These are phyloP conservation scores for Penicillium rolfsii DNA, from an alignment of 2,329 filamentous ascomycete species.

Conservation along the genomic window DNA sequence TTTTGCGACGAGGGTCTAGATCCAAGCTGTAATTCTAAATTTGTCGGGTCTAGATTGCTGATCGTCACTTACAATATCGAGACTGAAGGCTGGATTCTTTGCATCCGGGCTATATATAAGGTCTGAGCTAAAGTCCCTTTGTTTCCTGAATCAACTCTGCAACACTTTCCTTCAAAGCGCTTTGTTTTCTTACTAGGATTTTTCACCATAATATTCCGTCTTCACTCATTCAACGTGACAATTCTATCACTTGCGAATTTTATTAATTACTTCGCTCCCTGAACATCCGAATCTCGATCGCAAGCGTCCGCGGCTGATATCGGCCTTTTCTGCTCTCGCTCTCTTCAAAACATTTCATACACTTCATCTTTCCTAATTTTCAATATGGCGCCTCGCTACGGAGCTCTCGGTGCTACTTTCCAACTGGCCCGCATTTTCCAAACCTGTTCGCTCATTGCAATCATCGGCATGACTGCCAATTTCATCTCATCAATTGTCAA, in stretches of 20 bases:
- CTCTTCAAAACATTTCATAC: background rate
- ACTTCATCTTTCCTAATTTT: background rate
- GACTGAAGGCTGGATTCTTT: background rate
- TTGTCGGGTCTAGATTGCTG: constrained; percentile 20
- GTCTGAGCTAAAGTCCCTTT: background rate
- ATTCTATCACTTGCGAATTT: background rate
- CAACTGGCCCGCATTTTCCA: constrained; percentile 72
- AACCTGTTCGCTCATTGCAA: constrained; percentile 69
- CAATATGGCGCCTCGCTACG: constrained; percentile 51
- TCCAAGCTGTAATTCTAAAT: constrained; percentile 17
- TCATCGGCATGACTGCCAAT: constrained; percentile 79
- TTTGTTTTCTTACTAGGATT: background rate
- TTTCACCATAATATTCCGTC: background rate
- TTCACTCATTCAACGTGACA: background rate
- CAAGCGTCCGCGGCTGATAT: background rate
- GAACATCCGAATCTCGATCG: background rate
- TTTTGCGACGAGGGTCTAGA: background rate
- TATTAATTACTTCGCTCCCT: background rate
- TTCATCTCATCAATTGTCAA: constrained; percentile 78
- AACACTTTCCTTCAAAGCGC: constrained; percentile 6
- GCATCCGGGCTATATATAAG: constrained; percentile 1
- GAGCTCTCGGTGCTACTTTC: constrained; percentile 78
- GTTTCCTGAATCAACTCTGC: background rate
- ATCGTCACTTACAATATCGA: background rate
- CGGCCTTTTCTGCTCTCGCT: background rate